A percentile compares a stretch with the other conserved stretches of the same genome.
Conservation (phyloP, 2,329 filamentous ascomycete genomes). For the Paecilomyces formosus region DNA sequence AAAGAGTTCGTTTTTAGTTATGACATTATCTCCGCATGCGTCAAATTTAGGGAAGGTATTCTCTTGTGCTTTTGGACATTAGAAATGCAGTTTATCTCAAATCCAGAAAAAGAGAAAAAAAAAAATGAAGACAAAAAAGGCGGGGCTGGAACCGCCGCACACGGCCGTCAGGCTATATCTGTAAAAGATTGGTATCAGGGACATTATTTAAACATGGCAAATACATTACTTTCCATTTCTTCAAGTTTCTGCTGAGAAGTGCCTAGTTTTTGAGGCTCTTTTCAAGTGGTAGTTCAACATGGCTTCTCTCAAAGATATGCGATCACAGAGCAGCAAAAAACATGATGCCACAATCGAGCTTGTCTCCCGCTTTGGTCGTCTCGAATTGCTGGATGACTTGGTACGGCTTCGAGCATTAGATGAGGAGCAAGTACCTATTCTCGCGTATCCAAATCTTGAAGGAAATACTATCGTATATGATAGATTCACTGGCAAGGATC, state of each 20-base stretch:
- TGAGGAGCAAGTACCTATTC: constrained; percentile 31
- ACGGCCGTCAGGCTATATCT: no score
- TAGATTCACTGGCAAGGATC: constrained; percentile 34
- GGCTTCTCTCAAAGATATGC: neutral
- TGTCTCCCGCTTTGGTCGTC: constrained; percentile 28
- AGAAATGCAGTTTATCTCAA: no score
- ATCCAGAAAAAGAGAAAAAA: no score
- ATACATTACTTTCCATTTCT: no score
- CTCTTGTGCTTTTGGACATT: no score
- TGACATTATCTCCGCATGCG: neutral
- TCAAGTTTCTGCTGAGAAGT: no score
- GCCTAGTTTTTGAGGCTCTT: neutral
- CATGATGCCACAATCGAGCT: constrained; percentile 7
- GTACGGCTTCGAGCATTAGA: constrained; percentile 33
- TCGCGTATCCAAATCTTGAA: constrained; percentile 32
- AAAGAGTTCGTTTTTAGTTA: no score
- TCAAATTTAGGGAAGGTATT: no score
- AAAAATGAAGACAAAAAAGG: no score
- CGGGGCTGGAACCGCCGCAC: no score
- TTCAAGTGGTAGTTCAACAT: neutral
- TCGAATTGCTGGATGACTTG: constrained; percentile 36
- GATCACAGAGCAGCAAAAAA: neutral
- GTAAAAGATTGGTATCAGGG: no score
- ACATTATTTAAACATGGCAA: no score
- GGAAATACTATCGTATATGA: constrained; percentile 28